phyloP scores from a whole-genome alignment of 257 asterid genomes.

The Nicotiana tabacum region DNA sequence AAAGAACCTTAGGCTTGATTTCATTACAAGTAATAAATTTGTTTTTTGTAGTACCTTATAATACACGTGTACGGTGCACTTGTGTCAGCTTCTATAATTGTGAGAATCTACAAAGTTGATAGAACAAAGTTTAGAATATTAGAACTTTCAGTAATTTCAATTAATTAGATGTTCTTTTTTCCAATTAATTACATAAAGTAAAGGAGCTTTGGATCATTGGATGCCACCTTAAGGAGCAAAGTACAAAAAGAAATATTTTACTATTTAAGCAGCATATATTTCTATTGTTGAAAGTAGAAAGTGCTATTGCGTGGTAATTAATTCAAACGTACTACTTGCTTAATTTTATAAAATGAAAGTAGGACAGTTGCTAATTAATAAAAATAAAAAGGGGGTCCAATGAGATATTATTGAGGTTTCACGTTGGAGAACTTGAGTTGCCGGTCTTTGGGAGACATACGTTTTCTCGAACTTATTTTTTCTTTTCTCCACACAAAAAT shows the following conservation, averaged over 20 bases:
- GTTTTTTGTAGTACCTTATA: background rate
- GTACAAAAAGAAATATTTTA: background rate
- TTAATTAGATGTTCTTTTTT: background rate
- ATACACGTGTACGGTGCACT: background rate
- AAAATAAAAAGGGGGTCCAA: background rate
- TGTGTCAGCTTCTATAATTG: background rate
- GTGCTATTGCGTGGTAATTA: background rate
- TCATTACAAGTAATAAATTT: conserved; percentile 4
- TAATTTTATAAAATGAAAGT: background rate
- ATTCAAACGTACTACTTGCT: background rate
- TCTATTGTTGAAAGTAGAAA: too few relatives aligned
- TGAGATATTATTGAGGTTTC: background rate
- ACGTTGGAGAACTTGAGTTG: background rate
- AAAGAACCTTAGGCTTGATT: background rate
- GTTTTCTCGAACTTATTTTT: background rate
- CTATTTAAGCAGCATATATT: background rate
- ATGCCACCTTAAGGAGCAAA: conserved; percentile 8
- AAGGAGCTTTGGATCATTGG: background rate
- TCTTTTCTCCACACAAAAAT: background rate
- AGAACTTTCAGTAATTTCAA: background rate
- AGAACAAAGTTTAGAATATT: background rate
- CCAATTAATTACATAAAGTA: background rate
- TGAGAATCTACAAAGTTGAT: conserved; percentile 1
- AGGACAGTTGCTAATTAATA: background rate
- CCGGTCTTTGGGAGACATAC: conserved; percentile 4